Base-by-base conservation (phyloP, 2,329 filamentous ascomycete species). In the Macroventuria anomochaeta region DNA sequence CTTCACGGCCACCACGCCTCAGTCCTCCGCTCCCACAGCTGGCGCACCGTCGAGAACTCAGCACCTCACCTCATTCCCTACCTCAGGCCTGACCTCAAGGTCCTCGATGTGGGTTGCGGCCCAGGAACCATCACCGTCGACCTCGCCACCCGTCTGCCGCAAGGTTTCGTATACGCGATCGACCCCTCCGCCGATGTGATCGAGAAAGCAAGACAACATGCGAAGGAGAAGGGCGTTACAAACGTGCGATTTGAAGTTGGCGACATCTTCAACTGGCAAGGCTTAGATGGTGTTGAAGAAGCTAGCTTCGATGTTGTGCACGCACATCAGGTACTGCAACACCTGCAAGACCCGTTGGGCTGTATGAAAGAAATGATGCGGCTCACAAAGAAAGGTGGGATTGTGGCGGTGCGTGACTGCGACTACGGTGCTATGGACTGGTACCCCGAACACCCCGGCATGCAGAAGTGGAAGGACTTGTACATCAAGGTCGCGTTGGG, bases 241-340 rank as follows among this genome's bases (percentile, higher is more conserved):
- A 79, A 79, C 43, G 69, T 79, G 46, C 68, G 64, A 1, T 79
- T 78, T 47, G 68, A 70, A 32, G 63, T 75, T 25, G 72, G 75
- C 2, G 73, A 77, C 71, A 79, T 77, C 6, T 75, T 79, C 55
- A 58, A 65, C 13, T 73, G 81, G 46, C 53, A 71, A 2, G 80
- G 76, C 37, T 57, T 73, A 2, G 80, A 85, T 49, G 74, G 73
- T 1, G 54, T 68, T 6, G 51, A 63, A 17, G 64, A 69, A 42
- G 68, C 57, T 23, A 66, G 74, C 2, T 87, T 87, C 57, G 85
- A 88, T 59, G 68, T 87, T n/a, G 83, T 86, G 6, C 81, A 82
- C 61, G 80, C 78, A 20, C 82, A 85, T 61, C 83, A 86, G 63
- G 79, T 87, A 3, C 73, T 87, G 8, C 78, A 81, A 58, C 85